phyloP scores from a whole-genome alignment of 805 yeast species.

The Wickerhamiella alocasiicola region DNA sequence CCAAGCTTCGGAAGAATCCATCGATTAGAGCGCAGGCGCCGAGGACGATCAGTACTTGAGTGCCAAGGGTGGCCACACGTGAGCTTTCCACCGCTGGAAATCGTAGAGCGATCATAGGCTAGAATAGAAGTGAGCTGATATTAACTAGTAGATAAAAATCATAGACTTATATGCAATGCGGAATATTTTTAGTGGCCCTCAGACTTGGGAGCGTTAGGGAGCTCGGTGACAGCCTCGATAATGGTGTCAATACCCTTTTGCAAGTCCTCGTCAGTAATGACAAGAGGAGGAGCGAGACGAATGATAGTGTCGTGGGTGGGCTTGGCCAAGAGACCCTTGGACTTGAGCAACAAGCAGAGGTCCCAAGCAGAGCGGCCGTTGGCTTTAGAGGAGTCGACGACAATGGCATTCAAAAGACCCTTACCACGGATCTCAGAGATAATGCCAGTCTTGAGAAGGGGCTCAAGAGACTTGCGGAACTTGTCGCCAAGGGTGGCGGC shows the following conservation, averaged over 20 bases:
- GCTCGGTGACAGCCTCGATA: slow-evolving; percentile 40
- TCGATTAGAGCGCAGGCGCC: no score
- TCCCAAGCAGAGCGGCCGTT: slow-evolving; percentile 95
- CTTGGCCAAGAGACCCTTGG: slow-evolving; percentile 81
- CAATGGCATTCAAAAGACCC: slow-evolving; percentile 84
- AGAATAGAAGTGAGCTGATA: no score
- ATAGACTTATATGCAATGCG: no score
- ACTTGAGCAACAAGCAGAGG: slow-evolving; percentile 77
- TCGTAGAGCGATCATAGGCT: no score
- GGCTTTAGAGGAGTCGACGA: slow-evolving; percentile 71
- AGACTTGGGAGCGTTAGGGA: slow-evolving; percentile 24
- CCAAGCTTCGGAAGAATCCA: no score
- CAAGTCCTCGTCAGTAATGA: slow-evolving; percentile 77
- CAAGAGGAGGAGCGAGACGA: slow-evolving; percentile 92
- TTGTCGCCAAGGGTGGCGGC: slow-evolving; percentile 58
- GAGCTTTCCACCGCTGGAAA: no score
- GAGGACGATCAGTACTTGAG: no score
- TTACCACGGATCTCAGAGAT: slow-evolving; percentile 60
- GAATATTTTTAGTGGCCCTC: slow-evolving; percentile 13
- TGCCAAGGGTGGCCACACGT: no score
- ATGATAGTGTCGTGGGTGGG: slow-evolving; percentile 95
- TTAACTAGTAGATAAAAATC: no score
- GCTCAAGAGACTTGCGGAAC: slow-evolving; percentile 38
- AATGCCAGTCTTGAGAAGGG: slow-evolving; percentile 34
- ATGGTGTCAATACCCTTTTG: slow-evolving; percentile 70